These are phyloP conservation scores for Coelastrella sp. DNA, from an alignment of 139 green algal species.

Conservation along the genomic window DNA sequence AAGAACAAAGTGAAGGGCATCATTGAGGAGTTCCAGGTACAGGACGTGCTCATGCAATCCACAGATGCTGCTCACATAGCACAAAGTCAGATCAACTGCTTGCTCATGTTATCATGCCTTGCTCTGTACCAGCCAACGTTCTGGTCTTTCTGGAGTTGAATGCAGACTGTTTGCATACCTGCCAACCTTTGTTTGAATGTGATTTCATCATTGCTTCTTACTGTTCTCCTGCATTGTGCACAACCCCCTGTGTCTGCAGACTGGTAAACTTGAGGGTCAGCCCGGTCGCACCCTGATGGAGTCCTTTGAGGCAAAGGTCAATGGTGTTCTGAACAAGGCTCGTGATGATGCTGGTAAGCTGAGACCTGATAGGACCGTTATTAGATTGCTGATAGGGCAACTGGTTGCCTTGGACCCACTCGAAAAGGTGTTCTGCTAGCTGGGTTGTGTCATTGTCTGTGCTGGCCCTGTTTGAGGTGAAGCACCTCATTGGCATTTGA, in stretches of 20 bases:
- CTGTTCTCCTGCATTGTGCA: background rate
- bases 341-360: constrained; percentile 74
- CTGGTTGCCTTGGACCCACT: no score
- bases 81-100: no score
- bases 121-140: no score
- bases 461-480: no score
- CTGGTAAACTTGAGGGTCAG: constrained; percentile 89
- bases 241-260: constrained; percentile 46
- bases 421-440: no score
- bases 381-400: no score
- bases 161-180: background rate
- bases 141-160: no score
- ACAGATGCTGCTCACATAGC: no score
- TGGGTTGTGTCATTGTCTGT: no score
- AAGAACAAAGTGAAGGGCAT: constrained; percentile 90
- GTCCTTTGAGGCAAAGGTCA: constrained; percentile 93
- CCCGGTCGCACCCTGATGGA: constrained; percentile 94
- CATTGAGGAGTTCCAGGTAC: constrained; percentile 86
- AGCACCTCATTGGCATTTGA: no score
- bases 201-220: background rate
- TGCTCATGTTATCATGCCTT: no score
- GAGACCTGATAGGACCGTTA: background rate
- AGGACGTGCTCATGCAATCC: background rate
- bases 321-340: constrained; percentile 94
- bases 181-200: background rate